phyloP scores from a whole-genome alignment of 225 moss, liverwort and hornwort genomes.

The Sphagnum tenellum region DNA sequence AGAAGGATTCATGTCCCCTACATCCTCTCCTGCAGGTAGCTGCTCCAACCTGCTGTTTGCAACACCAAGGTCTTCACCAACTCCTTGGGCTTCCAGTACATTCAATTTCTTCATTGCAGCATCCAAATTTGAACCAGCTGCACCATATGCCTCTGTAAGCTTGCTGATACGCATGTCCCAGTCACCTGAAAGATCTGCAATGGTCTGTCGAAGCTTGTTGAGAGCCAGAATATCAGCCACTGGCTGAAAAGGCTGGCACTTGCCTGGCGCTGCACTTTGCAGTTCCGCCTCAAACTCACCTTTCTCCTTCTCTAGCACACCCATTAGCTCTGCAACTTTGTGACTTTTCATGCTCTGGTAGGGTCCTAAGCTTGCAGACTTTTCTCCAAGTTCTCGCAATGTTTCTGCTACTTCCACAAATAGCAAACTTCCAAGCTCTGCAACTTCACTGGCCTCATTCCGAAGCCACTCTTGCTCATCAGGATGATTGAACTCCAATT shows the following conservation, averaged over 20 bases:
- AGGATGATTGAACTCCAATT: constrained; percentile 61
- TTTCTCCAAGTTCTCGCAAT: constrained; percentile 34
- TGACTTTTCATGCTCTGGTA: constrained; percentile 27
- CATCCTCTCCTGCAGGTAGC: constrained; percentile 4
- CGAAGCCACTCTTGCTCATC: constrained; percentile 60
- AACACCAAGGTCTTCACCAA: constrained; percentile 5
- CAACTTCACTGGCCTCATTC: constrained; percentile 52
- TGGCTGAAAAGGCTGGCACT: constrained; percentile 23
- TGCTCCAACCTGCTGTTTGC: constrained; percentile 17
- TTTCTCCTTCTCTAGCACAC: constrained; percentile 42
- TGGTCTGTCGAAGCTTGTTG: constrained; percentile 57
- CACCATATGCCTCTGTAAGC: constrained; percentile 25
- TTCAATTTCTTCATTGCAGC: constrained; percentile 5
- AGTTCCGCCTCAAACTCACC: constrained; percentile 50
- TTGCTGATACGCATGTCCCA: constrained; percentile 51
- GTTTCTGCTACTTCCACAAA: constrained; percentile 48
- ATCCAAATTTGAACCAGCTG: constrained; percentile 8
- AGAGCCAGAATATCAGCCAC: constrained; percentile 69
- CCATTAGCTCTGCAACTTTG: constrained; percentile 48
- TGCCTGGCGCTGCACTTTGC: constrained; percentile 36
- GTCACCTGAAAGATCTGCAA: constrained; percentile 29
- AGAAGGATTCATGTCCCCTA: background rate
- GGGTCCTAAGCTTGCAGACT: constrained; percentile 26
- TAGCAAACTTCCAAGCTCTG: constrained; percentile 28
- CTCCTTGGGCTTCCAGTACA: constrained; percentile 16